phyloP scores from a whole-genome alignment of 306 rosid species.

The Prunus armeniaca region DNA sequence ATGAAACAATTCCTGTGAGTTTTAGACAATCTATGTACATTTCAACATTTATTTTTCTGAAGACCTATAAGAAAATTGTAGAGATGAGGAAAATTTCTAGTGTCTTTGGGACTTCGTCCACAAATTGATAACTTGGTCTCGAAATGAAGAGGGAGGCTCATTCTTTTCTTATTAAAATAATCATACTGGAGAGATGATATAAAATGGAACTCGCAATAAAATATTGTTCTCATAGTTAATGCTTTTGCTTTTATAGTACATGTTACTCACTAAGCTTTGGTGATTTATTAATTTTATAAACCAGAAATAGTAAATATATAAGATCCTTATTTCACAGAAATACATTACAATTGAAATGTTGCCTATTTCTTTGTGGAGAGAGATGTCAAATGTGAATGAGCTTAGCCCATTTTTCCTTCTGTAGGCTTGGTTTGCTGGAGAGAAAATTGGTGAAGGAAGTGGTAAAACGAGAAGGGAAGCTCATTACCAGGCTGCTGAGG shows the following conservation, averaged over 20 bases:
- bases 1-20: not conserved
- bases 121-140: not conserved
- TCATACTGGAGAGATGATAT: not conserved
- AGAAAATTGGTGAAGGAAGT: constrained; percentile 79
- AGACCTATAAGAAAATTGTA: not conserved
- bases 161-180: not conserved
- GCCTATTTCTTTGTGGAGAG: constrained; percentile 4
- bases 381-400: constrained; percentile 22
- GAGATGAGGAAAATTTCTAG: not conserved
- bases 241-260: not conserved
- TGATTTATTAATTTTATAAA: not conserved
- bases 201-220: not conserved
- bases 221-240: not conserved
- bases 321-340: not conserved
- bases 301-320: not conserved
- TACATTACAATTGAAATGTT: not conserved
- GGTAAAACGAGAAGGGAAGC: constrained; percentile 93
- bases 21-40: not conserved
- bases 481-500: constrained; percentile 77
- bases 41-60: not conserved
- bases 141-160: not conserved
- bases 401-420: constrained; percentile 25
- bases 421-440: constrained; percentile 89
- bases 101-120: not conserved
- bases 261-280: not conserved